phyloP scores from a whole-genome alignment of 208 protist genomes.

The Wallacemonas sp. region DNA sequence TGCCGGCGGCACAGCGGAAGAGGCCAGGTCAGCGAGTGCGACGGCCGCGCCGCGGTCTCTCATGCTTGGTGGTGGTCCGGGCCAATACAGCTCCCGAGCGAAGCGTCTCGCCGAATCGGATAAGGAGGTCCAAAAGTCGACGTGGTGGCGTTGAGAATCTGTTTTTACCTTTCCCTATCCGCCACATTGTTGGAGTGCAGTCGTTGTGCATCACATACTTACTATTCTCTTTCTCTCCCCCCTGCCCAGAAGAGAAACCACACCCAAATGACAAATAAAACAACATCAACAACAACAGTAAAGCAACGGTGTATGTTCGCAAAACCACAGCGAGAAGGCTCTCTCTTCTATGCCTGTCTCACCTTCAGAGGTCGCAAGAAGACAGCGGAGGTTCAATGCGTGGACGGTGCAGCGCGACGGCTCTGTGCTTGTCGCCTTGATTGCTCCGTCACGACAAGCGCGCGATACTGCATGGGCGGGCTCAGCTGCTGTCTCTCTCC shows the following conservation, averaged over 20 bases:
- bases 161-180: neutral
- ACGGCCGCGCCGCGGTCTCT: conserved; percentile 33
- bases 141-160: neutral
- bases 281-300: neutral
- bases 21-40: conserved; percentile 10
- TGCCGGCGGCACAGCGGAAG: conserved; percentile 2
- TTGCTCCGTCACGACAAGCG: too few relatives aligned
- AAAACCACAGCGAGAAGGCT: too few relatives aligned
- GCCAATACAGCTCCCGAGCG: conserved; percentile 27
- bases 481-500: too few relatives aligned
- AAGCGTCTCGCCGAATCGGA: conserved; percentile 11
- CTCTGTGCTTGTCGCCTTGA: too few relatives aligned
- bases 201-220: conserved; percentile 6
- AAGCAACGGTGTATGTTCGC: too few relatives aligned
- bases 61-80: conserved; percentile 49
- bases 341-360: too few relatives aligned
- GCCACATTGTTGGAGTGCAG: too few relatives aligned
- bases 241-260: neutral
- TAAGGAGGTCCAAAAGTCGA: conserved; percentile 7
- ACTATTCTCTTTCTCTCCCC: too few relatives aligned
- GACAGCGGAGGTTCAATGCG: too few relatives aligned
- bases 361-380: too few relatives aligned
- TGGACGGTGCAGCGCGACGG: too few relatives aligned
- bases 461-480: too few relatives aligned
- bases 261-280: neutral